A percentile compares a stretch with the other conserved stretches of the same genome.
Conservation (phyloP, 768 basidiomycete species). For the Mycena galericulata region DNA sequence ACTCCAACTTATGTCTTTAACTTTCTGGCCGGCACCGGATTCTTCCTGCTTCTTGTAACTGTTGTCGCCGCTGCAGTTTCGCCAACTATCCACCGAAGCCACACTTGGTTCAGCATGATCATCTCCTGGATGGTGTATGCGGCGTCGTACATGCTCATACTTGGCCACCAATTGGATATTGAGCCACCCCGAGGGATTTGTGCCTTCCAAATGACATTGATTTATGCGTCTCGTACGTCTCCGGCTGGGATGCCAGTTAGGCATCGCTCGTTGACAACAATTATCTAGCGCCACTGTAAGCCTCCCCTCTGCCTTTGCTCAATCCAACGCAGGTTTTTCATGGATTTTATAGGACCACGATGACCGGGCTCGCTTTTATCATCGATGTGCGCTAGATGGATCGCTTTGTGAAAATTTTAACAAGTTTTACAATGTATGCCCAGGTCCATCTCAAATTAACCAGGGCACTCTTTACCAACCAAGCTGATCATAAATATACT, state of each 20-base stretch:
- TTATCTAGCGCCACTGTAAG: not conserved
- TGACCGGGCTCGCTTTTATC: constrained; percentile 17
- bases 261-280: no score
- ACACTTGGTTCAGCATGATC: constrained; percentile 26
- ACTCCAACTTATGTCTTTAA: constrained; percentile 11
- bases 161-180: constrained; percentile 17
- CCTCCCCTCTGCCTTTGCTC: not conserved
- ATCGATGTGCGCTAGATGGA: not conserved
- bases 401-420: no score
- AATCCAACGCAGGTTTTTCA: not conserved
- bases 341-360: constrained; percentile 3
- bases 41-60: not conserved
- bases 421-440: not conserved
- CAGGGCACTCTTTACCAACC: constrained; percentile 2
- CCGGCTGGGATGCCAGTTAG: not conserved
- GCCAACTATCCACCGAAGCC: constrained; percentile 4
- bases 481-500: not conserved
- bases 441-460: constrained; percentile 11
- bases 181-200: constrained; percentile 15
- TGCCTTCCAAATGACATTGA: constrained; percentile 12
- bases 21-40: not conserved
- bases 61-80: constrained; percentile 10
- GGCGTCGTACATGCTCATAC: constrained; percentile 7
- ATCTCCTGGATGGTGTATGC: constrained; percentile 19
- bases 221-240: constrained; percentile 22